Evolutionary conservation across 345 rosid genomes (phyloP), one percentile per base, ranked within the genome.

Genomic region (Aquilaria sinensis): DNA sequence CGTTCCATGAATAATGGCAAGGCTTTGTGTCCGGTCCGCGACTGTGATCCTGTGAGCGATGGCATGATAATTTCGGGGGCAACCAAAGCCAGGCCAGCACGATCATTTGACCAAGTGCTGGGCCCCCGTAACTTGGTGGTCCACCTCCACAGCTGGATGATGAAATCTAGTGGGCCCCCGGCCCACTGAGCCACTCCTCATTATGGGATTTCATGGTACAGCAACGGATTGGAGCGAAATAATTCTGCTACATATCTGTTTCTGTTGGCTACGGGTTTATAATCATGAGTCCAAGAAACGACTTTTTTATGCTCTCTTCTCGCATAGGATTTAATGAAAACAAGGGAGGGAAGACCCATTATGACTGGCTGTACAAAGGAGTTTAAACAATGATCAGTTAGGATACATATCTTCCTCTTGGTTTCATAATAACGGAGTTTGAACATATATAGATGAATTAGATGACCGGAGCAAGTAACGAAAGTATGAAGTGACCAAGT

Each of bases 91-190:
- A 23, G 23, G 23, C 43, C 43, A 55, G 61, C 67, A 63, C 67
- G 77, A 68, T 71, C 61, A 63, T 67, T 72, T 66, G 72, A 59
- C 48, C 32, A 5, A 60, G 31, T 54, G 31, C 68, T 37, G 58
- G 67, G 74, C 10, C 65, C 72, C 66, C 61, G 1, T n/a, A 47
- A 2, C 12, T 16, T 15, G 49, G 62, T 15, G 23, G 78, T 67
- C 47, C 72, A 67, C 23, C 49, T 47, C 23, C n/a, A 64, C 67
- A 73, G 78, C 76, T 79, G 77, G 76, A 79, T 58, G 59, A 59
- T 56, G 65, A 56, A 67, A 32, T 70, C 71, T 55, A 10, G 65
- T 59, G 74, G 75, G 52, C 50, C 72, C 58, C 41, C 31, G 10
- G 65, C 47, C 46, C 47, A 58, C 58, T 41, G 10, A 62, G 41